Percentiles rank a stretch among this genome's conserved stretches.
Evolutionary conservation across 176 grass and related monocot genomes (phyloP).

Genomic region (Puya raimondii): DNA sequence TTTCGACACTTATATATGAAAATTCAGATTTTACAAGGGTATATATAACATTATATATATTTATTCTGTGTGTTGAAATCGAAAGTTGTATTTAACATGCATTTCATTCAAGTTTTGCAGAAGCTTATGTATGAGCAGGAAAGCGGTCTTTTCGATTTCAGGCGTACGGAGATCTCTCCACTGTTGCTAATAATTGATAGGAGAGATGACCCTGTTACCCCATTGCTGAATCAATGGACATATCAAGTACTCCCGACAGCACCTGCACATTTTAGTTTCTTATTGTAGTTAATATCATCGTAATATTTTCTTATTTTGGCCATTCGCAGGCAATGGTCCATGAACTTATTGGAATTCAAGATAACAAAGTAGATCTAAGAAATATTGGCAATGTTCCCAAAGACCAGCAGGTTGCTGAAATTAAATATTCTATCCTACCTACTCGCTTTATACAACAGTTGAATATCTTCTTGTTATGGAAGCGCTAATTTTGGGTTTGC

Average conservation of each 20-base stretch:
- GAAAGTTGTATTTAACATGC: slow-evolving; percentile 10
- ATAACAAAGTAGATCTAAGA: slow-evolving; percentile 88
- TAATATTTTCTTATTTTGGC: neutral
- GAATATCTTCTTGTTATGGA: slow-evolving; percentile 2
- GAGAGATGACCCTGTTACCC: slow-evolving; percentile 94
- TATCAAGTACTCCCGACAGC: slow-evolving; percentile 60
- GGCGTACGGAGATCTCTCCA: slow-evolving; percentile 81
- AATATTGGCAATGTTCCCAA: slow-evolving; percentile 60
- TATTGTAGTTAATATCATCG: neutral
- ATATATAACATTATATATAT: neutral
- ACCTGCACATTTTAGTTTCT: neutral
- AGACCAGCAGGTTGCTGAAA: slow-evolving; percentile 74
- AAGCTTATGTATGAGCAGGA: slow-evolving; percentile 98
- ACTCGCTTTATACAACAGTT: slow-evolving; percentile 11
- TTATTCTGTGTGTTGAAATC: neutral
- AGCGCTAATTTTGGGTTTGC: slow-evolving; percentile 28
- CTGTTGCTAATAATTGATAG: slow-evolving; percentile 83
- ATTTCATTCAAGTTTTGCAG: slow-evolving; percentile 45
- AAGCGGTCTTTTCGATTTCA: slow-evolving; percentile 93
- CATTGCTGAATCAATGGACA: slow-evolving; percentile 97
- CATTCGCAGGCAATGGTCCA: slow-evolving; percentile 75
- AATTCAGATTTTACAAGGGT: too few species aligned
- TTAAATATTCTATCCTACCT: slow-evolving; percentile 7
- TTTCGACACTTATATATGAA: too few species aligned
- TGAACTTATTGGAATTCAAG: slow-evolving; percentile 86